These are phyloP conservation scores for Suillus weaverae DNA, from an alignment of 768 basidiomycete species.

Conservation along the genomic window DNA sequence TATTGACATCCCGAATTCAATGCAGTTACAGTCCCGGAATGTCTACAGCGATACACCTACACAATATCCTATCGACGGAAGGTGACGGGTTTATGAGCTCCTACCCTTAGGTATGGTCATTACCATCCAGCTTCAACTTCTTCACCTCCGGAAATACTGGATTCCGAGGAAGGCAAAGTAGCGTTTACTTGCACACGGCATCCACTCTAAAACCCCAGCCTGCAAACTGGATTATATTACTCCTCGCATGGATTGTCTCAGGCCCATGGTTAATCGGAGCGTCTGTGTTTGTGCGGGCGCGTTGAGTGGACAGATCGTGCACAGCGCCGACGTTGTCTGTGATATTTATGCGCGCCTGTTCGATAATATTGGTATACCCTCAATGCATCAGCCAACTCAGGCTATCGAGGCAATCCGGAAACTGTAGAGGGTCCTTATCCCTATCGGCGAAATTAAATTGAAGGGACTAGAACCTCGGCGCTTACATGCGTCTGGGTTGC, in stretches of 20 bases:
- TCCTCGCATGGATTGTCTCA: constrained; percentile 96
- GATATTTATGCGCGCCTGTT: constrained; percentile 69
- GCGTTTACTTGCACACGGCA: constrained; percentile 81
- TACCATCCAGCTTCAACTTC: constrained; percentile 77
- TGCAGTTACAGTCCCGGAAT: constrained; percentile 89
- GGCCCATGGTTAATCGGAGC: constrained; percentile 92
- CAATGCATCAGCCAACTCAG: constrained; percentile 57
- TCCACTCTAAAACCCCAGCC: constrained; percentile 86
- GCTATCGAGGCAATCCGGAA: constrained; percentile 75
- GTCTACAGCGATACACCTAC: constrained; percentile 88
- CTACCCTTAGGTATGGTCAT: constrained; percentile 78
- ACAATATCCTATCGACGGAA: constrained; percentile 92
- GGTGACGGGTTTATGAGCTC: constrained; percentile 99
- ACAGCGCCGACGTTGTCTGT: constrained; percentile 81
- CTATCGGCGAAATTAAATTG: constrained; percentile 87
- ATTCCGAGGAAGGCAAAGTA: constrained; percentile 87
- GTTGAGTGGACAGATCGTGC: constrained; percentile 90
- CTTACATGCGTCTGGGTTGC: constrained; percentile 38
- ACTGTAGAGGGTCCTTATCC: constrained; percentile 65
- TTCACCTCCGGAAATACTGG: constrained; percentile 89
- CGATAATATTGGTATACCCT: constrained; percentile 52
- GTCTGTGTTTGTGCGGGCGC: constrained; percentile 81
- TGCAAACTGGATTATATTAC: constrained; percentile 92
- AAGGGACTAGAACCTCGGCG: constrained; percentile 85
- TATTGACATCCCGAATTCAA: constrained; percentile 97